Conservation (phyloP, 257 asterid genomes). For the Solanum tacnaense region DNA sequence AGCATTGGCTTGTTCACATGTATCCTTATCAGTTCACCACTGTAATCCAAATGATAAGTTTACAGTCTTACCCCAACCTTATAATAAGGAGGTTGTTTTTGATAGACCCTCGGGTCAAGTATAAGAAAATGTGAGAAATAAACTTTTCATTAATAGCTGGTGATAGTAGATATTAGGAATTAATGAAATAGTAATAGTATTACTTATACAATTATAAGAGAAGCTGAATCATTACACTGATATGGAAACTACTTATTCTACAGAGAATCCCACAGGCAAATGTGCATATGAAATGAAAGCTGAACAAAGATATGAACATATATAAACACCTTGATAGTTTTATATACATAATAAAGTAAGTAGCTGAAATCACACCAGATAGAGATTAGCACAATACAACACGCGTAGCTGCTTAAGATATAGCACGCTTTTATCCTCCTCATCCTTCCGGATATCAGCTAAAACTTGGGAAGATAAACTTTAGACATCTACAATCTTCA, state of each 20-base stretch:
- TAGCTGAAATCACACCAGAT: background rate
- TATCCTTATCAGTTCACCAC: background rate
- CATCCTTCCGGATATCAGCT: background rate
- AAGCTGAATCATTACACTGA: background rate
- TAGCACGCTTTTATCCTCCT: background rate
- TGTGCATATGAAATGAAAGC: background rate
- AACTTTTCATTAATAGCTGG: background rate
- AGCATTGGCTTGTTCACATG: background rate
- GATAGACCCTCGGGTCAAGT: background rate
- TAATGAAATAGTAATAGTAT: background rate
- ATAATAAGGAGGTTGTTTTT: background rate
- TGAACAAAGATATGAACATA: background rate
- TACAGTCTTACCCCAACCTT: background rate
- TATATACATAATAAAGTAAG: background rate
- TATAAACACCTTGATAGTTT: background rate
- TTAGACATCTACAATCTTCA: background rate
- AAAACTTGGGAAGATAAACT: background rate
- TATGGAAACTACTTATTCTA: background rate
- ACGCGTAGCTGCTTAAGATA: background rate
- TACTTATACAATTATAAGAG: background rate
- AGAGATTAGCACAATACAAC: background rate
- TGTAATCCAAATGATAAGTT: background rate
- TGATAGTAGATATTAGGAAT: background rate
- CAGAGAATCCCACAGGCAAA: background rate
- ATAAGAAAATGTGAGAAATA: background rate